Evolutionary conservation across 495 filamentous ascomycete genomes (phyloP), one percentile per base, ranked within the genome.

Genomic region (Ascobolus immersus): DNA sequence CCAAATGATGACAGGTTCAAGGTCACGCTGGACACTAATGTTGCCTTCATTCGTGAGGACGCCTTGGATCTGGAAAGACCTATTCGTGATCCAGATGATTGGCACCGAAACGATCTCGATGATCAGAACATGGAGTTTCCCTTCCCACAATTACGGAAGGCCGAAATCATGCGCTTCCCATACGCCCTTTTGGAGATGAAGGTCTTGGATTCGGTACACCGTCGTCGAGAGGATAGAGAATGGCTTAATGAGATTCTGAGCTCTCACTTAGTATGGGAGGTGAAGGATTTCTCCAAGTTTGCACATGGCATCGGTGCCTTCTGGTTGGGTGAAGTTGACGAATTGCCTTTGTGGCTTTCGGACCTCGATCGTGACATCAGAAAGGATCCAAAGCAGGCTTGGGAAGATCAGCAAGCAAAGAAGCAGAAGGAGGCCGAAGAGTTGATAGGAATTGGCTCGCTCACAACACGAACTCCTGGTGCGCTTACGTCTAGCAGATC

Each of bases 271-370:
- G 75, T 96, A 31, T 80, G 86, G 51, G 69, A 76, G 32, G 72
- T 73, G 2, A 77, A 82, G 3, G 67, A 77, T 15, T 96, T 96
- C 55, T 90, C 79, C 25, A 96, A 96, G 48, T 94, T 94, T 45
- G 75, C 84, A 14, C 86, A 96, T 43, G 86, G 89, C 38, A 70
- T 89, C 2, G 81, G 82, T 9, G 67, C 70, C 23, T 59, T 94
- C 5, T 94, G 92, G 45, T 89, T 94, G 38, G 89, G 94, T 49
- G 60, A 90, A 48, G 84, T 96, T 51, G 94, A 94, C 55, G 78
- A 64, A 36, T 70, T 96, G 37, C 86, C 86, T 4, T 92, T 94
- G 61, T 96, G 86, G 86, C 66, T 93, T 3, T 64, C 71, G 38
- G 76, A 82, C 34, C 56, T 93, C 7, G 84, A 91, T 41, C 77